Evolutionary conservation across 2,329 filamentous ascomycete species (phyloP).

Genomic region (Cladosporium sp.): DNA sequence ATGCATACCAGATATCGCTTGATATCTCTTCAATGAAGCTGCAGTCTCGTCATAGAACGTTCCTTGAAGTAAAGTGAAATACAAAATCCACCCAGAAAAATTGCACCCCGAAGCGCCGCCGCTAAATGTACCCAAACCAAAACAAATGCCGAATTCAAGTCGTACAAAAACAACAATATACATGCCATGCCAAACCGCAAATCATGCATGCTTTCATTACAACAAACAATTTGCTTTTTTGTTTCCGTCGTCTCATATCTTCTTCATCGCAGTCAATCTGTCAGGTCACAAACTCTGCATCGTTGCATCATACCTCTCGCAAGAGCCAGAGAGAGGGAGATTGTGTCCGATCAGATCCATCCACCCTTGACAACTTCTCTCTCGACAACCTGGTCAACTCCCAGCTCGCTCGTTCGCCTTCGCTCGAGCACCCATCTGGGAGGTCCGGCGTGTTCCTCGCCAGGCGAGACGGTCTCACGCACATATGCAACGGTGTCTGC

Average conservation of each 20-base stretch:
- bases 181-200: background rate
- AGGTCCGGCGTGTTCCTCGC: conserved; percentile 51
- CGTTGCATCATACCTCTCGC: background rate
- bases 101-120: background rate
- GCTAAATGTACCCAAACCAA: background rate
- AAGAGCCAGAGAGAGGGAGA: too few species aligned
- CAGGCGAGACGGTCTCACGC: conserved; percentile 33
- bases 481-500: conserved; percentile 66
- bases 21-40: too few species aligned
- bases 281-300: background rate
- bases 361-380: conserved; percentile 60
- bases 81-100: background rate
- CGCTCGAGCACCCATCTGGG: conserved; percentile 66
- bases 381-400: conserved; percentile 58
- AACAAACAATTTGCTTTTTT: background rate
- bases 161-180: background rate
- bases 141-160: too few species aligned
- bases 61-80: background rate
- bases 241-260: background rate
- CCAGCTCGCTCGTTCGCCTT: conserved; percentile 60
- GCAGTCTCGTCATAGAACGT: too few species aligned
- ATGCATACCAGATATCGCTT: too few species aligned
- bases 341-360: conserved; percentile 32
- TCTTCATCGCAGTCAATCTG: background rate
- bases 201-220: background rate